Percentiles rank a stretch among this genome's conserved stretches.
Conservation (phyloP, 257 asterid genomes). For the Lavandula angustifolia region DNA sequence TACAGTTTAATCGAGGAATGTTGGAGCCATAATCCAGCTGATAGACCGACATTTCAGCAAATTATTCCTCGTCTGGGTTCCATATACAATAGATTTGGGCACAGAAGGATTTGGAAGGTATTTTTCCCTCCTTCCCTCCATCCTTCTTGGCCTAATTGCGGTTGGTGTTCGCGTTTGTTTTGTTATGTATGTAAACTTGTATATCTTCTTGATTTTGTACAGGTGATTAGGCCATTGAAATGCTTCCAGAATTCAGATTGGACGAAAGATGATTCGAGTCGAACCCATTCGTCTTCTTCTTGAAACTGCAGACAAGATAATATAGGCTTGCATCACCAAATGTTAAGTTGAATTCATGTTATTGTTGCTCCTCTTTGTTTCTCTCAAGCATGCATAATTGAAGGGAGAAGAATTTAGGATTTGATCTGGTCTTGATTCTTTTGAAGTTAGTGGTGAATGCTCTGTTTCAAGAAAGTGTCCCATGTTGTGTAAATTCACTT, state of each 20-base stretch:
- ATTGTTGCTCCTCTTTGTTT: not conserved
- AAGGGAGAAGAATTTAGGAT: too few relatives aligned
- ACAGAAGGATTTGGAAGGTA: constrained; percentile 87
- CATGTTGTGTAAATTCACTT: too few relatives aligned
- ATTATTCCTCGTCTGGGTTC: constrained; percentile 77
- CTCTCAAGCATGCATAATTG: not conserved
- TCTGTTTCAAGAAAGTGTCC: too few relatives aligned
- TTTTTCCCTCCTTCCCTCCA: not conserved
- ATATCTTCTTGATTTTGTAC: constrained; percentile 3
- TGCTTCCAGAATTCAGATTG: constrained; percentile 70
- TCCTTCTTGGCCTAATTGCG: too few relatives aligned
- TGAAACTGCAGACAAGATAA: not conserved
- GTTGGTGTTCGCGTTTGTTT: too few relatives aligned
- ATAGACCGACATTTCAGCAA: constrained; percentile 85
- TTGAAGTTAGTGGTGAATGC: not conserved
- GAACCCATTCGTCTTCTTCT: not conserved
- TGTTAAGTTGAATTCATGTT: not conserved
- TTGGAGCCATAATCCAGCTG: constrained; percentile 71
- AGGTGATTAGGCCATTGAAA: constrained; percentile 73
- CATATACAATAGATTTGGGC: constrained; percentile 66
- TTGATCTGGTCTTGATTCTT: not conserved
- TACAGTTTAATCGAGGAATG: constrained; percentile 88
- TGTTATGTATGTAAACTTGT: too few relatives aligned
- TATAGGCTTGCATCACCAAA: not conserved
- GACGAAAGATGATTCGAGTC: constrained; percentile 54